Conservation (phyloP, 2,329 filamentous ascomycete genomes). For the Rugonectria rugulosa region DNA sequence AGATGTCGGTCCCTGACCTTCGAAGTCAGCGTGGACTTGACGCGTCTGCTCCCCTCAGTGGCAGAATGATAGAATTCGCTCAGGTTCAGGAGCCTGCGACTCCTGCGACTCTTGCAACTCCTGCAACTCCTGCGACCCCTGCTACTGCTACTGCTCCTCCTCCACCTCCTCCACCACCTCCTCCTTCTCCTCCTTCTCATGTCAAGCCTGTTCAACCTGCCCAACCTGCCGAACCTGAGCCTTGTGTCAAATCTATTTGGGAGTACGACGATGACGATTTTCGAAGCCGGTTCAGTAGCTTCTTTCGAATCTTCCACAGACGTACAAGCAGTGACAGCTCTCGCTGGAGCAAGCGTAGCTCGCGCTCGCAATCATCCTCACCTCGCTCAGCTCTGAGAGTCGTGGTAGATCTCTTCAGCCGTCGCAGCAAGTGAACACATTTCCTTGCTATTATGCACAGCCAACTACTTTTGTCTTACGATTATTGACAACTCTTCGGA, state of each 20-base stretch:
- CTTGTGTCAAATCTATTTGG: slow-evolving; percentile 57
- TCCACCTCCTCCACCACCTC: too few relatives aligned
- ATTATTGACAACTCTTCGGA: slow-evolving; percentile 12
- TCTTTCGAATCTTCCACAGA: slow-evolving; percentile 52
- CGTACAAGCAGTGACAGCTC: slow-evolving; percentile 45
- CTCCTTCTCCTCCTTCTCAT: too few relatives aligned
- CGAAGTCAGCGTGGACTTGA: too few relatives aligned
- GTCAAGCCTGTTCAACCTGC: neutral
- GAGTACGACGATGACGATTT: slow-evolving; percentile 55
- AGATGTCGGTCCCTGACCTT: too few relatives aligned
- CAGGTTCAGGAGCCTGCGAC: too few relatives aligned
- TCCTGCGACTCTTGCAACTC: too few relatives aligned
- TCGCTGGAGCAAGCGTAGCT: slow-evolving; percentile 17
- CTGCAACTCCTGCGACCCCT: too few relatives aligned
- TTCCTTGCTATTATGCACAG: neutral
- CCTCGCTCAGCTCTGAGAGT: slow-evolving; percentile 5
- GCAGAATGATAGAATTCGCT: too few relatives aligned
- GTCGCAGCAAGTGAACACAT: slow-evolving; percentile 38
- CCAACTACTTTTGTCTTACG: slow-evolving; percentile 19
- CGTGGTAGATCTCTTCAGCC: slow-evolving; percentile 36
- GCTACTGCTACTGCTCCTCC: too few relatives aligned
- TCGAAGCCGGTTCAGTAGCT: slow-evolving; percentile 37
- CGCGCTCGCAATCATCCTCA: slow-evolving; percentile 35
- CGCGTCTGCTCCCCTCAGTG: too few relatives aligned
- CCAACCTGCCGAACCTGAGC: slow-evolving; percentile 30